Conservation (phyloP, 1,139 yeast species). For the Protomyces pachydermus region DNA sequence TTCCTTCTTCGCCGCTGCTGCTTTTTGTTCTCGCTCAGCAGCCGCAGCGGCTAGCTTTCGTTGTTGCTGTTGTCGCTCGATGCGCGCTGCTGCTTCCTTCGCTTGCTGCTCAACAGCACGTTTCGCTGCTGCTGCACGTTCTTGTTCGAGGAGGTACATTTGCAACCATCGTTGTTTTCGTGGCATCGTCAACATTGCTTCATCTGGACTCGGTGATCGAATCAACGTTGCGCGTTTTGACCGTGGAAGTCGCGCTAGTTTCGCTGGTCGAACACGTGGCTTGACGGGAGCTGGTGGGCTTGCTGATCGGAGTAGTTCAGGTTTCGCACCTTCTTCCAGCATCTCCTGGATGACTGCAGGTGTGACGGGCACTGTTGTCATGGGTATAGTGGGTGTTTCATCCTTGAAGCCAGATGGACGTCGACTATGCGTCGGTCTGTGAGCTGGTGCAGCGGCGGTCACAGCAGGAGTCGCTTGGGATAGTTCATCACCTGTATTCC, state of each 20-base stretch:
- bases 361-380: background rate
- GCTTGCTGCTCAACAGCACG: conserved; percentile 16
- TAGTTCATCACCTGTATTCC: conserved; percentile 20
- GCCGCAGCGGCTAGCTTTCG: conserved; percentile 3
- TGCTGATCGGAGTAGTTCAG: background rate
- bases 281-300: background rate
- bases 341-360: background rate
- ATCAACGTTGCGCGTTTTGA: conserved; percentile 3
- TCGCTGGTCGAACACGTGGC: background rate
- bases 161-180: conserved; percentile 8
- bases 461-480: background rate
- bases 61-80: conserved; percentile 5
- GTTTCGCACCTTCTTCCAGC: background rate
- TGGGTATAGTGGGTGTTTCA: background rate
- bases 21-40: conserved; percentile 6
- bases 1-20: conserved; percentile 7
- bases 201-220: conserved; percentile 8
- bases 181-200: background rate
- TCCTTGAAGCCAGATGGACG: background rate
- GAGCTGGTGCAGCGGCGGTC: background rate
- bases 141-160: background rate
- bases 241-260: background rate
- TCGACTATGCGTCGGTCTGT: background rate
- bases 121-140: conserved; percentile 8
- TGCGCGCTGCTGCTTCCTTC: conserved; percentile 10